A percentile compares a stretch with the other conserved stretches of the same genome.
Conservation (phyloP, 1,284 basidiomycete genomes). For the Mycena sp. region DNA sequence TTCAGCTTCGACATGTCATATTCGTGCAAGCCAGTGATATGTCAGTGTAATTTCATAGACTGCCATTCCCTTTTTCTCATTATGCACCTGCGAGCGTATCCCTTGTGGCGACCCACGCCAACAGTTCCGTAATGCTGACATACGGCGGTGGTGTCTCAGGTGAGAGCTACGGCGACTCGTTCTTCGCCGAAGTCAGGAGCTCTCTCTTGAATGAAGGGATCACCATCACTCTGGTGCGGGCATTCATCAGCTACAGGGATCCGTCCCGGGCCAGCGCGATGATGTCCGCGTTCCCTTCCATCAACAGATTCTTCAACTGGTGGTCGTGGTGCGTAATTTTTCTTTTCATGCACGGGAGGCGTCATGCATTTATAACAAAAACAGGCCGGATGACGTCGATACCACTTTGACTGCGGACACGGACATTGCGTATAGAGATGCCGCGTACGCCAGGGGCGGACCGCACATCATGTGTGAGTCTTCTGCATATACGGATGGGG, state of each 20-base stretch:
- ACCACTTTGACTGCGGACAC: conserved; percentile 41
- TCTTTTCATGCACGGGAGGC: neutral
- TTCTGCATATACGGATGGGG: too few relatives aligned
- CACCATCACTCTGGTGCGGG: conserved; percentile 41
- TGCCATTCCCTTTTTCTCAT: neutral
- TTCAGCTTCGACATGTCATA: conserved; percentile 48
- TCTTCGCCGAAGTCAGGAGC: conserved; percentile 42
- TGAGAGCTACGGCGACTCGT: conserved; percentile 38
- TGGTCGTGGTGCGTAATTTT: conserved; percentile 43
- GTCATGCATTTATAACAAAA: neutral
- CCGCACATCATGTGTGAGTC: conserved; percentile 47
- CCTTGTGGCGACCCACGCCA: conserved; percentile 33
- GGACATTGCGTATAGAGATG: conserved; percentile 39
- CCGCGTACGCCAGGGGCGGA: conserved; percentile 31
- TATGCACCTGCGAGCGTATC: conserved; percentile 18
- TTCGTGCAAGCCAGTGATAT: conserved; percentile 35
- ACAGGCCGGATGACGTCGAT: conserved; percentile 40
- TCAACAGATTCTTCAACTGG: conserved; percentile 50
- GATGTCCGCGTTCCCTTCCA: conserved; percentile 40
- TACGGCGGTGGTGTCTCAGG: conserved; percentile 44
- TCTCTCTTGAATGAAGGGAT: conserved; percentile 38
- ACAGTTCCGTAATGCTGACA: conserved; percentile 35
- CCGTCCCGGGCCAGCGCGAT: conserved; percentile 35
- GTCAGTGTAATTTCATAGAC: neutral
- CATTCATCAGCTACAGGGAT: conserved; percentile 43